Evolutionary conservation across 768 basidiomycete genomes (phyloP).

Genomic region (Lactifluus pinguis): DNA sequence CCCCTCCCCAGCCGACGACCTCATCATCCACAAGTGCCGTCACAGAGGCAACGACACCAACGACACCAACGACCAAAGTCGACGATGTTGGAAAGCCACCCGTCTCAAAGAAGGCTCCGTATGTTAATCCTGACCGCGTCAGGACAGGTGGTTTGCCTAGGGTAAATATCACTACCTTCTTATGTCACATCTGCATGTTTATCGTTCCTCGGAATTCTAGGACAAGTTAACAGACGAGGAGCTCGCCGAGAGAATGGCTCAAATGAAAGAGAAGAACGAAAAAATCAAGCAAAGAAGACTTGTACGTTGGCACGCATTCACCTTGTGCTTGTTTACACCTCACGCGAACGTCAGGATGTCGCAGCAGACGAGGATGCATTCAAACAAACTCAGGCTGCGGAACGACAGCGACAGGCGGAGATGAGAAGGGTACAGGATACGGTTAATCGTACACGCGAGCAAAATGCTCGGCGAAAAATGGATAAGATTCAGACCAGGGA

Average conservation of each 20-base stretch:
- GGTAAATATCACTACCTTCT: constrained; percentile 33
- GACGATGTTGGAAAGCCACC: constrained; percentile 24
- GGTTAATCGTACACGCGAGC: constrained; percentile 62
- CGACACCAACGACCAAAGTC: constrained; percentile 12
- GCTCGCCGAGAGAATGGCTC: constrained; percentile 57
- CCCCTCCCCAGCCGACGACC: constrained; percentile 9
- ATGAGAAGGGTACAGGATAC: constrained; percentile 59
- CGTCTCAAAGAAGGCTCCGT: constrained; percentile 47
- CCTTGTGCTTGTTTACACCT: not conserved
- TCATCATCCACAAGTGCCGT: not conserved
- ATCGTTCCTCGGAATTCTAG: constrained; percentile 28
- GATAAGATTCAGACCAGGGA: constrained; percentile 71
- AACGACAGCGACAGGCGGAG: constrained; percentile 48
- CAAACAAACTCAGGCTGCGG: constrained; percentile 55
- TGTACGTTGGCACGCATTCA: constrained; percentile 30
- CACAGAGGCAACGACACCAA: constrained; percentile 1
- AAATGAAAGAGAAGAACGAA: constrained; percentile 65
- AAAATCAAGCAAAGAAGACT: constrained; percentile 63
- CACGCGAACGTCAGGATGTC: constrained; percentile 45
- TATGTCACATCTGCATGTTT: not conserved
- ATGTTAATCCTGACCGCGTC: constrained; percentile 77
- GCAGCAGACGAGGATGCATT: constrained; percentile 77
- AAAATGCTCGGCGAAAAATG: constrained; percentile 74
- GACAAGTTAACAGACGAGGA: constrained; percentile 63
- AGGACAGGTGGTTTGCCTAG: constrained; percentile 71